Conservation (phyloP, 2,329 filamentous ascomycete genomes). For the Pseudopithomyces maydicus region DNA sequence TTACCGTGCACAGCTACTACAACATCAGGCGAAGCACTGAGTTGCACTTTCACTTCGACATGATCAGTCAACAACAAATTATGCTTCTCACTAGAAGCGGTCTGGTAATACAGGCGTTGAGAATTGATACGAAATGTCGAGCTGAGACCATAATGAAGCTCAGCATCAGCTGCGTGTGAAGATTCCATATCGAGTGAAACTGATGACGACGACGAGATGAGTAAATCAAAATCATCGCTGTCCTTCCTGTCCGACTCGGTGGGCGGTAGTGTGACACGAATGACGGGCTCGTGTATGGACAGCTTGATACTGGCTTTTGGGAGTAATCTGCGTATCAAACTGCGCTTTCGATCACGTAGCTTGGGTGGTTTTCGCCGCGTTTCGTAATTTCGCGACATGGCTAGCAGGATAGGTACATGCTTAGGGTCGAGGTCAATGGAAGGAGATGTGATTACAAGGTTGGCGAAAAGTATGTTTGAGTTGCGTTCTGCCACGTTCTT, state of each 20-base stretch:
- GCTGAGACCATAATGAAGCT: slow-evolving; percentile 83
- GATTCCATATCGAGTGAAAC: slow-evolving; percentile 93
- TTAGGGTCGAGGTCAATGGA: slow-evolving; percentile 92
- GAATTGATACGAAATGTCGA: slow-evolving; percentile 83
- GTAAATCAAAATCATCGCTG: slow-evolving; percentile 86
- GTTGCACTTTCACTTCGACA: slow-evolving; percentile 82
- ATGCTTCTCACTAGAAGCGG: slow-evolving; percentile 78
- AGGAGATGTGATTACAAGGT: slow-evolving; percentile 93
- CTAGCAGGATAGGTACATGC: slow-evolving; percentile 83
- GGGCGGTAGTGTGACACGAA: slow-evolving; percentile 85
- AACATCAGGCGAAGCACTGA: slow-evolving; percentile 84
- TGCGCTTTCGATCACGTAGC: slow-evolving; percentile 50
- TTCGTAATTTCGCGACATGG: slow-evolving; percentile 65
- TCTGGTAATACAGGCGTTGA: slow-evolving; percentile 94
- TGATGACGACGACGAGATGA: slow-evolving; percentile 94
- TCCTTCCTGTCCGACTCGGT: slow-evolving; percentile 63
- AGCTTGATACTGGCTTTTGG: slow-evolving; percentile 95
- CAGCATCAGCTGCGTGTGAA: slow-evolving; percentile 84
- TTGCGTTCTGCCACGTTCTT: slow-evolving; percentile 81
- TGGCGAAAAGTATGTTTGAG: slow-evolving; percentile 94
- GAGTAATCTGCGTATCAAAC: slow-evolving; percentile 84
- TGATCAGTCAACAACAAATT: slow-evolving; percentile 87
- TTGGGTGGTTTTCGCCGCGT: slow-evolving; percentile 29
- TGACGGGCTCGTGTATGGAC: slow-evolving; percentile 93
- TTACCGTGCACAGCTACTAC: slow-evolving; percentile 80